These are phyloP conservation scores for Serpula lacrymans DNA, from an alignment of 768 basidiomycete species.

Conservation along the genomic window DNA sequence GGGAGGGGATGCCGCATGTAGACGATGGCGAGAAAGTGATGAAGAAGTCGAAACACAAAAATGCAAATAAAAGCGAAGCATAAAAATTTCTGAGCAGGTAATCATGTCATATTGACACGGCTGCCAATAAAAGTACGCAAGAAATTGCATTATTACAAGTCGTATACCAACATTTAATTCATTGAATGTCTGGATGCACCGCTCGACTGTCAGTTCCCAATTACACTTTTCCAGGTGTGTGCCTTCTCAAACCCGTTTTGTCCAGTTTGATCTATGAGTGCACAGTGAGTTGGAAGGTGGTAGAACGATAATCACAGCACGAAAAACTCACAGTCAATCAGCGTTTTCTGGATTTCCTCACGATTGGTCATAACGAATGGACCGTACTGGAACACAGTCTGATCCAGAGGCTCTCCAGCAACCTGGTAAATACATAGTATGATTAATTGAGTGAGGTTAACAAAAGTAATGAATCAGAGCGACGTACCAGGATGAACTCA, in stretches of 20 bases:
- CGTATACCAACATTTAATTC: too few species aligned
- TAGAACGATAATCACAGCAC: neutral
- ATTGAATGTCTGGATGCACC: too few species aligned
- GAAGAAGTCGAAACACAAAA: conserved; percentile 14
- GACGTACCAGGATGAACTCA: conserved; percentile 67
- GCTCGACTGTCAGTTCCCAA: conserved; percentile 53
- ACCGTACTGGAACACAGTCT: conserved; percentile 83
- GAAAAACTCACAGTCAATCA: conserved; percentile 66
- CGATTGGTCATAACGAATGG: conserved; percentile 84
- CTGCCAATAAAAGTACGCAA: too few species aligned
- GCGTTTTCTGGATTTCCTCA: conserved; percentile 77
- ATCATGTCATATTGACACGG: too few species aligned
- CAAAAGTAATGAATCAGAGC: neutral
- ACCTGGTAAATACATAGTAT: conserved; percentile 43
- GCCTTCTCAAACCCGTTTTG: conserved; percentile 91
- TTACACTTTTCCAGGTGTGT: conserved; percentile 82
- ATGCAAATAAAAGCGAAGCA: too few species aligned
- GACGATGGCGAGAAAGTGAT: conserved; percentile 39
- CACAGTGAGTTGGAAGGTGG: conserved; percentile 8
- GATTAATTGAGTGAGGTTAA: conserved; percentile 4
- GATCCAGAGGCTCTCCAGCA: conserved; percentile 86
- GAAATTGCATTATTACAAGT: too few species aligned
- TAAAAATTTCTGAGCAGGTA: too few species aligned
- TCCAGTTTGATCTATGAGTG: conserved; percentile 57
- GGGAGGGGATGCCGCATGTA: conserved; percentile 62